Evolutionary conservation across 768 basidiomycete genomes (phyloP).

Genomic region (Leccinum rimulosum): DNA sequence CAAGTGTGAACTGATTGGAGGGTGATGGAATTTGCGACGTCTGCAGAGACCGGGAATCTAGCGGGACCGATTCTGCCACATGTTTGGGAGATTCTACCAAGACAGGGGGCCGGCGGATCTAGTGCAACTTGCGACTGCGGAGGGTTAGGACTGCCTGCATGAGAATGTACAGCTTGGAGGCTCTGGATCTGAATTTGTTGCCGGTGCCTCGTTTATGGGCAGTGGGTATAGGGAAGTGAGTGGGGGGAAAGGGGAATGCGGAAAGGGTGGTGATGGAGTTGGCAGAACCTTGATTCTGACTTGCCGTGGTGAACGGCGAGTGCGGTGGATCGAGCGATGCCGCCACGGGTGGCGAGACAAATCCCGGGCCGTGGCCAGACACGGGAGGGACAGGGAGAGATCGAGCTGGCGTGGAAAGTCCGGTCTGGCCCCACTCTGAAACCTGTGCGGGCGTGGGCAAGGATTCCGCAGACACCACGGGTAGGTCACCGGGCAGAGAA

Average conservation of each 20-base stretch:
- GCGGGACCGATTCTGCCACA: conserved; percentile 6
- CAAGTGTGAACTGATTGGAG: conserved; percentile 2
- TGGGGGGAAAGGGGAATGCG: conserved; percentile 71
- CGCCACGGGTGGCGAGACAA: conserved; percentile 2
- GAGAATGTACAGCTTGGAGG: conserved; percentile 15
- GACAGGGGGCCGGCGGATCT: conserved; percentile 6
- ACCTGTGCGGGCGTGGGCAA: background rate
- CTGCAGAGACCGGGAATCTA: conserved; percentile 8
- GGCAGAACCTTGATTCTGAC: conserved; percentile 29
- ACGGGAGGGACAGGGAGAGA: conserved; percentile 23
- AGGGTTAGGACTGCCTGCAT: conserved; percentile 18
- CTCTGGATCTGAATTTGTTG: conserved; percentile 11
- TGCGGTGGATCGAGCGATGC: conserved; percentile 23
- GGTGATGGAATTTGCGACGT: conserved; percentile 3
- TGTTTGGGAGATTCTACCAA: conserved; percentile 24
- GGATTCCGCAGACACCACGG: conserved; percentile 8
- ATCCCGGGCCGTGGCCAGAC: conserved; percentile 11
- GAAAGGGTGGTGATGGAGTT: conserved; percentile 65
- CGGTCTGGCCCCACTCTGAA: conserved; percentile 33
- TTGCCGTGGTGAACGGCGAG: conserved; percentile 18
- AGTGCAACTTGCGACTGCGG: background rate
- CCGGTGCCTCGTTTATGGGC: conserved; percentile 20
- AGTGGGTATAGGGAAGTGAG: conserved; percentile 66
- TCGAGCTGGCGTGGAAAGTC: conserved; percentile 17
- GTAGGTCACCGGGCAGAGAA: conserved; percentile 31